These are phyloP conservation scores for Mycena venus DNA, from an alignment of 768 basidiomycete species.

Conservation along the genomic window DNA sequence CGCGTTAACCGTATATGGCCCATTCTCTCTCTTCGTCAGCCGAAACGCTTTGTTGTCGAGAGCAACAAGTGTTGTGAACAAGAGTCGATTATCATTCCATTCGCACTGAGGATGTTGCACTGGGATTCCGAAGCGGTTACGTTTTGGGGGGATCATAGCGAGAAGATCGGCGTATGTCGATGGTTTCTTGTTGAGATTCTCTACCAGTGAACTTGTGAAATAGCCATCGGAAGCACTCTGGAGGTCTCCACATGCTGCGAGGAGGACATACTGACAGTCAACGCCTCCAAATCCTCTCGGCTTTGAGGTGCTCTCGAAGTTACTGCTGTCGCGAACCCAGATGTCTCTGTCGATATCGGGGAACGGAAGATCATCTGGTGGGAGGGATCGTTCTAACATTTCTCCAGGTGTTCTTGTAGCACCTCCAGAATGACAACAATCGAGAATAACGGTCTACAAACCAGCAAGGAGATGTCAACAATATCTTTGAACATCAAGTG, in stretches of 20 bases:
- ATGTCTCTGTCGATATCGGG: background rate
- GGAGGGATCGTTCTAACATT: background rate
- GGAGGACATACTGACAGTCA: slow-evolving; percentile 15
- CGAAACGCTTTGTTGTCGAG: background rate
- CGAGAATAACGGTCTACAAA: slow-evolving; percentile 16
- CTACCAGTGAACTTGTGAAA: slow-evolving; percentile 4
- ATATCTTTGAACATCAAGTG: background rate
- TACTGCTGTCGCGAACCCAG: slow-evolving; percentile 10
- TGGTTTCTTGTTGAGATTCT: slow-evolving; percentile 10
- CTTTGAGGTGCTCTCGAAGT: slow-evolving; percentile 6
- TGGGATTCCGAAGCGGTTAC: slow-evolving; percentile 9
- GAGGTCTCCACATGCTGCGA: slow-evolving; percentile 10
- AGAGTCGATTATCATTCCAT: background rate
- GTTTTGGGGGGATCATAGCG: slow-evolving; percentile 10
- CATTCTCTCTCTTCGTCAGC: background rate
- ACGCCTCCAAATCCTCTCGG: slow-evolving; percentile 6
- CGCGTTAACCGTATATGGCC: background rate
- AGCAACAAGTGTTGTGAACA: background rate
- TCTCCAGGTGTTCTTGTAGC: slow-evolving; percentile 12
- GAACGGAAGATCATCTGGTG: slow-evolving; percentile 4
- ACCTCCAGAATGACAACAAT: slow-evolving; percentile 17
- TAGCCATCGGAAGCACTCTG: background rate
- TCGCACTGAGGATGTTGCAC: slow-evolving; percentile 14
- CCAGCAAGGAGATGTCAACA: slow-evolving; percentile 10
- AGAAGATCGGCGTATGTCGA: slow-evolving; percentile 17